Evolutionary conservation across 768 basidiomycete species (phyloP).

Genomic region (Collybiopsis luxurians): DNA sequence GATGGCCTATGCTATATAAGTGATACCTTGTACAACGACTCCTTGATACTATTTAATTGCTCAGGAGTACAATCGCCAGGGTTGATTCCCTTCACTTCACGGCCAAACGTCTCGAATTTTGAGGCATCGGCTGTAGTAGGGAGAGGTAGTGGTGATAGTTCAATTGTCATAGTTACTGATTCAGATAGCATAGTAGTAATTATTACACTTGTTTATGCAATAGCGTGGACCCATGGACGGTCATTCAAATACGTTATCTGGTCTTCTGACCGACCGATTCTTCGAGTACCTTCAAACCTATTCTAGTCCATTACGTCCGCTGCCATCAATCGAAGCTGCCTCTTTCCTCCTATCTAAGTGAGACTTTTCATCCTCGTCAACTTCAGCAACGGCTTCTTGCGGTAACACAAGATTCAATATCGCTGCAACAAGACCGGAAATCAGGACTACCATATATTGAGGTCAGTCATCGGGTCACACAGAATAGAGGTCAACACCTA

Average conservation of each 20-base stretch:
- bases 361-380: no score
- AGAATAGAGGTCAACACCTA: background rate
- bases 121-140: slow-evolving; percentile 52
- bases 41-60: slow-evolving; percentile 51
- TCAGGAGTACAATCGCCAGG: slow-evolving; percentile 45
- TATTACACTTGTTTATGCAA: no score
- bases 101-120: slow-evolving; percentile 53
- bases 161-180: slow-evolving; percentile 41
- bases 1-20: no score
- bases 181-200: no score
- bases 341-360: no score
- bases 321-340: no score
- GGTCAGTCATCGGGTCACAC: background rate
- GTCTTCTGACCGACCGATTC: no score
- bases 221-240: no score
- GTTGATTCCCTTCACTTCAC: slow-evolving; percentile 53
- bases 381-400: slow-evolving; percentile 13
- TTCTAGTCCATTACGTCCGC: no score
- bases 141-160: slow-evolving; percentile 46
- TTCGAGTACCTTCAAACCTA: no score
- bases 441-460: slow-evolving; percentile 23
- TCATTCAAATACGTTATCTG: no score
- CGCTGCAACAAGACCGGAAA: slow-evolving; percentile 55
- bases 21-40: slow-evolving; percentile 58
- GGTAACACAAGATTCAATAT: slow-evolving; percentile 60